These are phyloP conservation scores for Sclerotinia glacialis DNA, from an alignment of 2,329 filamentous ascomycete species.

Conservation along the genomic window DNA sequence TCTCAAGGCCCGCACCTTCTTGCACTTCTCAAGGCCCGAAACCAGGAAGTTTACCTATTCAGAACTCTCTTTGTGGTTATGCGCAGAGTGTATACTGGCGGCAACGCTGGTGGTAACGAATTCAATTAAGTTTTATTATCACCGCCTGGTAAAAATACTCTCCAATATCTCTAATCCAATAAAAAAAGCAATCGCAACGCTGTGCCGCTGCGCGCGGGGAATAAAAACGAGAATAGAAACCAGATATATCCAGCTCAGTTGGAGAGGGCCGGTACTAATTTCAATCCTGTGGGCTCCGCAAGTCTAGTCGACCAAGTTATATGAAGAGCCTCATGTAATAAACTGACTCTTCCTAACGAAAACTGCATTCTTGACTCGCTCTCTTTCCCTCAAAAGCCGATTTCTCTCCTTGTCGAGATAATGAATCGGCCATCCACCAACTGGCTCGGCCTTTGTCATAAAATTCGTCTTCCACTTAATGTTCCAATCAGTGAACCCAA, in stretches of 20 bases:
- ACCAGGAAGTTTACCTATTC: neutral
- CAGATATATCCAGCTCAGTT: neutral
- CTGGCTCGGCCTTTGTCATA: slow-evolving; percentile 23
- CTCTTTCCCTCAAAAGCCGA: slow-evolving; percentile 15
- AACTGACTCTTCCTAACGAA: slow-evolving; percentile 14
- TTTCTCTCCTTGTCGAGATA: slow-evolving; percentile 21
- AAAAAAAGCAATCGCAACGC: neutral
- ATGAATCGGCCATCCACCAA: slow-evolving; percentile 19
- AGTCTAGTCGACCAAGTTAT: neutral
- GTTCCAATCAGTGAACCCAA: slow-evolving; percentile 30
- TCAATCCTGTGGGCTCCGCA: neutral
- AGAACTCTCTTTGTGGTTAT: neutral
- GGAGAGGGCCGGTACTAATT: too few relatives aligned
- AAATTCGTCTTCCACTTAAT: slow-evolving; percentile 28
- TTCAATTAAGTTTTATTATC: neutral
- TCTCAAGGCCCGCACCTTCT: neutral
- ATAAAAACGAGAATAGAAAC: neutral
- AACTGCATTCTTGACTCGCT: slow-evolving; percentile 8
- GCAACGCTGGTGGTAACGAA: neutral
- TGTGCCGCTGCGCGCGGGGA: neutral
- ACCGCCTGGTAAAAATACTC: neutral
- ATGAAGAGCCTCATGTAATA: neutral
- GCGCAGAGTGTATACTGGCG: neutral
- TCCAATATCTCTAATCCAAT: neutral
- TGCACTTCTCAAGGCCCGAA: neutral